phyloP scores from a whole-genome alignment of 2,329 filamentous ascomycete species.

The Fusarium nodosum region DNA sequence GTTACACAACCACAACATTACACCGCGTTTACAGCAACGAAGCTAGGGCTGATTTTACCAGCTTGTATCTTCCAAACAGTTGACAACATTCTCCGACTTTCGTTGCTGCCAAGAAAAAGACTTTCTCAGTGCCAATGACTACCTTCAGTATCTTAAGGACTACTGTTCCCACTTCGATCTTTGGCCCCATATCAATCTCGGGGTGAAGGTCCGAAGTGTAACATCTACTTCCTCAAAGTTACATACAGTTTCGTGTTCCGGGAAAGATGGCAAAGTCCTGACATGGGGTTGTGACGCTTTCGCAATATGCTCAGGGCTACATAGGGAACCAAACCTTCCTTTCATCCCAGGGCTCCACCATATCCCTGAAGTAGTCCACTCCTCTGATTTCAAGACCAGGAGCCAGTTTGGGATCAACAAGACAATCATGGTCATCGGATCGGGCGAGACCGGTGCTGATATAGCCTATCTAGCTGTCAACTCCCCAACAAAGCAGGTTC shows the following conservation, averaged over 20 bases:
- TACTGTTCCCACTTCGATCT: neutral
- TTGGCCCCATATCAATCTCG: neutral
- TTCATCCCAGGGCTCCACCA: constrained; percentile 8
- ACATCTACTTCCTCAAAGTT: neutral
- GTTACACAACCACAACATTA: neutral
- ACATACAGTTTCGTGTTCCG: rapidly evolving
- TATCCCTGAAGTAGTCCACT: constrained; percentile 53
- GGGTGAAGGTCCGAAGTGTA: neutral
- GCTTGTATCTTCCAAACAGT: constrained; percentile 3
- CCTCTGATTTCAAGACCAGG: neutral
- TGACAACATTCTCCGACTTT: constrained; percentile 8
- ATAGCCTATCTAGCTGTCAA: neutral
- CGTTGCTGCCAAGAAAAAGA: neutral
- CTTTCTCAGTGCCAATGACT: neutral
- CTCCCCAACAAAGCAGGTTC: neutral
- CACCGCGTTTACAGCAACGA: neutral
- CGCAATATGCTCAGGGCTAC: constrained; percentile 22
- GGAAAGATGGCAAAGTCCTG: neutral
- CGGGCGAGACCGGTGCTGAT: constrained; percentile 3
- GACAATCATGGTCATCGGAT: neutral
- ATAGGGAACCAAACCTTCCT: constrained; percentile 23
- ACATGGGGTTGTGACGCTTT: constrained; percentile 19
- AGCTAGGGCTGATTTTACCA: rapidly evolving
- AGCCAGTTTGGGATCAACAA: neutral
- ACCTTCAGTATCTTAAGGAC: neutral